Evolutionary conservation across 2,329 filamentous ascomycete species (phyloP).

Genomic region (Elsinoe perseae): DNA sequence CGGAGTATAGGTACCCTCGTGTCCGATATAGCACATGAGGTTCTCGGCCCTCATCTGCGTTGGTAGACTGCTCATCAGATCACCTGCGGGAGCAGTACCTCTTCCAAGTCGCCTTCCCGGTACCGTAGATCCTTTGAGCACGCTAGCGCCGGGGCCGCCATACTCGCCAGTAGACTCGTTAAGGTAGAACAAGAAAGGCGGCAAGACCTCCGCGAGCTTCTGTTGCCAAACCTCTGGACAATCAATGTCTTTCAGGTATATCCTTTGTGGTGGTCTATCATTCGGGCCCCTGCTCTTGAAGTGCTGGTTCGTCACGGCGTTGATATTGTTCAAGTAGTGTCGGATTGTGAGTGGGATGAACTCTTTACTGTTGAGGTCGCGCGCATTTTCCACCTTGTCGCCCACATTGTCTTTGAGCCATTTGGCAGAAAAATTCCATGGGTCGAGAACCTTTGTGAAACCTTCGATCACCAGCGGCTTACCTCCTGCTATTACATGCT

Average conservation of each 20-base stretch:
- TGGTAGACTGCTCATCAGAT: constrained; percentile 90
- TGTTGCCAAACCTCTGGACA: constrained; percentile 82
- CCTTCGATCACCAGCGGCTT: constrained; percentile 87
- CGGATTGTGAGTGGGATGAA: constrained; percentile 79
- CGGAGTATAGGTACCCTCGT: constrained; percentile 94
- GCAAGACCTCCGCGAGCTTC: constrained; percentile 68
- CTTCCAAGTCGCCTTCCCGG: constrained; percentile 43
- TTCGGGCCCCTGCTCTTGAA: constrained; percentile 58
- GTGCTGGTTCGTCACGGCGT: constrained; percentile 74
- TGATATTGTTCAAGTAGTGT: constrained; percentile 86
- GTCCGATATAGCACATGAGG: constrained; percentile 95
- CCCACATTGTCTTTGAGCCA: constrained; percentile 77
- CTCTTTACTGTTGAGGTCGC: constrained; percentile 64
- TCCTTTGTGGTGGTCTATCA: constrained; percentile 70
- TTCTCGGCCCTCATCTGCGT: constrained; percentile 86
- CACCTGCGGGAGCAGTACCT: constrained; percentile 67
- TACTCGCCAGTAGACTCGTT: constrained; percentile 65
- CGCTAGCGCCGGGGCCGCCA: constrained; percentile 49
- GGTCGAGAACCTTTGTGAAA: constrained; percentile 68
- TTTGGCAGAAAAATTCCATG: constrained; percentile 65
- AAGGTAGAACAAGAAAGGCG: constrained; percentile 77
- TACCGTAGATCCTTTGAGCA: constrained; percentile 35
- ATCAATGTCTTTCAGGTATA: constrained; percentile 96
- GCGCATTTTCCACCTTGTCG: constrained; percentile 75
- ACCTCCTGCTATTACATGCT: constrained; percentile 77